A percentile compares a stretch with the other conserved stretches of the same genome.
Conservation (phyloP, 176 grass and related monocot species). For the Oryza glumipatula region DNA sequence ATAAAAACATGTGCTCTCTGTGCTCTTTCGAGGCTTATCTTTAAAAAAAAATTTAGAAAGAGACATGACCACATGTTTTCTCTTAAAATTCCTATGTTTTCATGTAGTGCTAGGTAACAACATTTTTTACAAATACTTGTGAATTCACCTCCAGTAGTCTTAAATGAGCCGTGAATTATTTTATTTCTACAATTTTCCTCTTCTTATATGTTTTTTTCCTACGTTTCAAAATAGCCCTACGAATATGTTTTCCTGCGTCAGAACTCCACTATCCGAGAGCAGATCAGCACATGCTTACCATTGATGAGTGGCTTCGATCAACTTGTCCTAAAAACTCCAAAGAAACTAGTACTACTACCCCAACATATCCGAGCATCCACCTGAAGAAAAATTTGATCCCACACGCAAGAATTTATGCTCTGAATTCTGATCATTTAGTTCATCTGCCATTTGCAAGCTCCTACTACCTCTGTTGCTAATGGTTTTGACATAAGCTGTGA, state of each 20-base stretch:
- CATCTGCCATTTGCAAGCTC: not conserved
- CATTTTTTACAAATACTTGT: too few species aligned
- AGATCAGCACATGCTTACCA: not conserved
- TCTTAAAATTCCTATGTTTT: too few species aligned
- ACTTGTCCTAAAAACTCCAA: not conserved
- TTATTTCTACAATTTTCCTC: too few species aligned
- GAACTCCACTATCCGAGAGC: not conserved
- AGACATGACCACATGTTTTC: too few species aligned
- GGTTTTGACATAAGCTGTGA: not conserved
- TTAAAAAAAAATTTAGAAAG: too few species aligned
- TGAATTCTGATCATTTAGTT: not conserved
- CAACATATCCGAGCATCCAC: not conserved
- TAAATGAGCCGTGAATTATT: too few species aligned
- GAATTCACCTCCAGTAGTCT: too few species aligned
- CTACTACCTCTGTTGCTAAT: not conserved
- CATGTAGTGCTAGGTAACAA: too few species aligned
- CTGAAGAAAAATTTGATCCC: not conserved
- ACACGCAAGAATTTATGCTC: not conserved
- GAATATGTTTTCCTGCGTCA: not conserved
- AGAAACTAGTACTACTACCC: not conserved
- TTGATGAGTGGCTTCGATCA: not conserved
- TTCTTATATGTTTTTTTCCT: too few species aligned
- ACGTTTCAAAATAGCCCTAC: too few species aligned
- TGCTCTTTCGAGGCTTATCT: too few species aligned
- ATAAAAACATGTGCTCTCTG: too few species aligned